Conservation (phyloP, 2,329 filamentous ascomycete species). For the Sporothrix pseudoabietina region DNA sequence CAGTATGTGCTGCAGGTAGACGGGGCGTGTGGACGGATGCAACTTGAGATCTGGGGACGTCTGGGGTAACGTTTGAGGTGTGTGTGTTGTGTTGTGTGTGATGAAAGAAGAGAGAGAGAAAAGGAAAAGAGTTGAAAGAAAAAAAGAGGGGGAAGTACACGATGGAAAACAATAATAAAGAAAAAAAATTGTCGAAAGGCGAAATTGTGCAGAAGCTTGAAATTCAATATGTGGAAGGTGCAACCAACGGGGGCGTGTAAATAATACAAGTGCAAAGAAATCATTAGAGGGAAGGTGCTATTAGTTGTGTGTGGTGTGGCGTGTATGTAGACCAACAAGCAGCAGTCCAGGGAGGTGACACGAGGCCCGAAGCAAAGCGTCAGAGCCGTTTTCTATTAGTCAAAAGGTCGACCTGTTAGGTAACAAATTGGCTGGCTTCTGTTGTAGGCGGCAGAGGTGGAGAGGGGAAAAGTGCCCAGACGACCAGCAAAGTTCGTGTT, state of each 20-base stretch:
- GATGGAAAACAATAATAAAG: slow-evolving; percentile 15
- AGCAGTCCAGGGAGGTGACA: slow-evolving; percentile 15
- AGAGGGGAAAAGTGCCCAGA: slow-evolving; percentile 27
- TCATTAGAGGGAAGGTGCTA: not conserved
- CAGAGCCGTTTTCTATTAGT: slow-evolving; percentile 50
- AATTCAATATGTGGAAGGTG: slow-evolving; percentile 18
- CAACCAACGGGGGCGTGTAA: slow-evolving; percentile 7
- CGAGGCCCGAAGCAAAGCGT: slow-evolving; percentile 30
- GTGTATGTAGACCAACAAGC: slow-evolving; percentile 11
- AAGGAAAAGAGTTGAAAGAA: not conserved
- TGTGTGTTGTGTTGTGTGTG: not conserved
- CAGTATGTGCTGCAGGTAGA: slow-evolving; percentile 21
- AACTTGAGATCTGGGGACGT: not conserved
- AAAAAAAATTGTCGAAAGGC: not conserved
- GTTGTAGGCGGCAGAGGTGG: slow-evolving; percentile 19
- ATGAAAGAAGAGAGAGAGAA: not conserved
- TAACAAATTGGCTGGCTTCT: slow-evolving; percentile 43
- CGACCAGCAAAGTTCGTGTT: slow-evolving; percentile 18
- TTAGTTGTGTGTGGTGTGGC: not conserved
- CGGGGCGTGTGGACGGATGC: slow-evolving; percentile 12
- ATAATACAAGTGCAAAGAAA: not conserved
- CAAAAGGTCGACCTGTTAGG: slow-evolving; percentile 50
- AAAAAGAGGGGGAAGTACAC: not conserved
- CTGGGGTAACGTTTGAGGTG: not conserved
- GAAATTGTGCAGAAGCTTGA: slow-evolving; percentile 17